phyloP scores from a whole-genome alignment of 768 basidiomycete genomes.

The Mrakia gelida region DNA sequence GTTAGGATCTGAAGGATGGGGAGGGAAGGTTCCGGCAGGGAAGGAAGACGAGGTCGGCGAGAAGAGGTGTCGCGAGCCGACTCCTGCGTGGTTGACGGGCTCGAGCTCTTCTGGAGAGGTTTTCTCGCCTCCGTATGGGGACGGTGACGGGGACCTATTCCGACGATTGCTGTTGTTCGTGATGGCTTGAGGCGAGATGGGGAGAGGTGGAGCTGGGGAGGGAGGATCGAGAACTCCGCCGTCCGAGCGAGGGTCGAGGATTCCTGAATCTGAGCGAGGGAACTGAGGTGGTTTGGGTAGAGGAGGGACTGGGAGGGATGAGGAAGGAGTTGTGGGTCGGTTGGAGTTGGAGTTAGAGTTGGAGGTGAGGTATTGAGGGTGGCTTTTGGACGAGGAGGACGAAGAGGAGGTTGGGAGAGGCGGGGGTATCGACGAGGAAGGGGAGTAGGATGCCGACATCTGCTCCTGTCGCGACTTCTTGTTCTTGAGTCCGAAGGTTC shows the following conservation, averaged over 20 bases:
- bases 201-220: background rate
- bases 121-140: background rate
- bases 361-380: background rate
- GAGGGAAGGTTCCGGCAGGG: background rate
- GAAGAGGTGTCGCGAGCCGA: slow-evolving; percentile 31
- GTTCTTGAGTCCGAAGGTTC: background rate
- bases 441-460: background rate
- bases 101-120: background rate
- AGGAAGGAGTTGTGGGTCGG: background rate
- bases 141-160: background rate
- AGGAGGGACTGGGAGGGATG: slow-evolving; percentile 13
- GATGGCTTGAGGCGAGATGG: background rate
- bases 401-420: background rate
- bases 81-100: slow-evolving; percentile 21
- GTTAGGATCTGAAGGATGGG: background rate
- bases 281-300: slow-evolving; percentile 23
- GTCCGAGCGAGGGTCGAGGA: slow-evolving; percentile 7
- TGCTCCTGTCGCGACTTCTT: background rate
- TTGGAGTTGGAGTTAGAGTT: background rate
- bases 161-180: background rate
- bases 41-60: background rate
- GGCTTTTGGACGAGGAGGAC: background rate
- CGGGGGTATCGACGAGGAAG: background rate
- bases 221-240: background rate
- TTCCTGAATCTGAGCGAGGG: slow-evolving; percentile 15